phyloP scores from a whole-genome alignment of 352 stramenopile species.

The Phytophthora syringae region DNA sequence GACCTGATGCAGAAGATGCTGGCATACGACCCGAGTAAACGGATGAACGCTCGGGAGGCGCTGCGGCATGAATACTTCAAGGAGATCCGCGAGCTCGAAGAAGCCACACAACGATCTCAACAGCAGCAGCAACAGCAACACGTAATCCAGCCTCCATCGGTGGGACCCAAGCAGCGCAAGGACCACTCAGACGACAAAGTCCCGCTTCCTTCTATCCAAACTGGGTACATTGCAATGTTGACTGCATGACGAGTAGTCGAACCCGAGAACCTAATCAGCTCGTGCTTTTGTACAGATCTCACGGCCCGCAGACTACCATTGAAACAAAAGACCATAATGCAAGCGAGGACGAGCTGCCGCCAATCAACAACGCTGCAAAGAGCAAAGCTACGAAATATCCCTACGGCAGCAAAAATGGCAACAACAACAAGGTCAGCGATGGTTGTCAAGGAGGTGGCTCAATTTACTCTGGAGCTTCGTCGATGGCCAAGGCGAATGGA shows the following conservation, averaged over 20 bases:
- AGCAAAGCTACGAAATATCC: slow-evolving; percentile 41
- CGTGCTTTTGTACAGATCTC: slow-evolving; percentile 17
- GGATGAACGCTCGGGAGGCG: slow-evolving; percentile 90
- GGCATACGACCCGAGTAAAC: slow-evolving; percentile 89
- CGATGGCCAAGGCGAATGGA: slow-evolving; percentile 40
- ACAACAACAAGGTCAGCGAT: slow-evolving; percentile 36
- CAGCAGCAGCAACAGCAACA: slow-evolving; percentile 46
- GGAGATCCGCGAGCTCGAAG: slow-evolving; percentile 86
- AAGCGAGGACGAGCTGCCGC: slow-evolving; percentile 56
- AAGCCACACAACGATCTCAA: slow-evolving; percentile 45
- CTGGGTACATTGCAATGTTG: slow-evolving; percentile 28
- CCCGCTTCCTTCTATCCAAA: slow-evolving; percentile 63
- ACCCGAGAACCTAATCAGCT: neutral
- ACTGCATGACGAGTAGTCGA: neutral
- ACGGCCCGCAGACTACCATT: slow-evolving; percentile 24
- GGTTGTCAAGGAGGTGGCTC: slow-evolving; percentile 20
- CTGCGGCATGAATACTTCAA: slow-evolving; percentile 92
- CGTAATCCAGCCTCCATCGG: slow-evolving; percentile 30
- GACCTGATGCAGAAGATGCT: slow-evolving; percentile 92
- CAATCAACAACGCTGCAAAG: slow-evolving; percentile 47
- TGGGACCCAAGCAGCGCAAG: slow-evolving; percentile 51
- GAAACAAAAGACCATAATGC: slow-evolving; percentile 39
- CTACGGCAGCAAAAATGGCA: slow-evolving; percentile 27
- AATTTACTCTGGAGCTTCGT: slow-evolving; percentile 27
- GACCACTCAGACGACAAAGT: slow-evolving; percentile 55